Base-by-base conservation (phyloP, 2,329 filamentous ascomycete species). In the Alternaria gaisen region DNA sequence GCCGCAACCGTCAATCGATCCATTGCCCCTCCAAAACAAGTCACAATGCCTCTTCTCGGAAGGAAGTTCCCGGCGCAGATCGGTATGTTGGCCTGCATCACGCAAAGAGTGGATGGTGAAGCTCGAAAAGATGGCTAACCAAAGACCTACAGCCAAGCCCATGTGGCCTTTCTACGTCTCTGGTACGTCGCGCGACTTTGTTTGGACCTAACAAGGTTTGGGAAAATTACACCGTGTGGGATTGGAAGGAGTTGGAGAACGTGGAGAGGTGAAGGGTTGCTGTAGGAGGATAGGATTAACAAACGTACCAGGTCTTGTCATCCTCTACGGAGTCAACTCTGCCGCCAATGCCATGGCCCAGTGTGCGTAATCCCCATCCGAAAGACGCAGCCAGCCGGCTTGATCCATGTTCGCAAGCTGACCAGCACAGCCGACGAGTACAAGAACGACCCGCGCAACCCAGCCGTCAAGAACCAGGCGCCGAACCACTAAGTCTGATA, bases 391-490 rank as follows among this genome's bases (percentile, higher is more conserved):
- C 16, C 30, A 12, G 28, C 32, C 22, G n/a, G 22, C 42, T 53
- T 26, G 32, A 12, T 50, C 18, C 28, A 52, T 57, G 40, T 55
- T 55, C 40, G 44, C 24, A 52, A 52, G 41, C 72, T 78, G 52
- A 78, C 66, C 3, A 40, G 38, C 40, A 42, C 55, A 98, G 94
- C 89, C 85, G 92, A 91, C 74, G 93, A 98, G 85, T 97, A 88
- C 88, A 96, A 94, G 90, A 96, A 97, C 86, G 94, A 98, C 83
- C 93, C 94, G 71, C 90, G 94, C 82, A 97, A 97, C 88, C 89
- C 89, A 70, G 70, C 72, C 51, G 57, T 72, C 58, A 78, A 78
- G 75, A 77, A 75, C 71, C 60, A 65, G 42, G 58, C 67, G 42
- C 54, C 72, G 44, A 72, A 63, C 61, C 76, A 79, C 67, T 79